Evolutionary conservation across 768 basidiomycete genomes (phyloP).

Genomic region (Phylloporus scabripes): DNA sequence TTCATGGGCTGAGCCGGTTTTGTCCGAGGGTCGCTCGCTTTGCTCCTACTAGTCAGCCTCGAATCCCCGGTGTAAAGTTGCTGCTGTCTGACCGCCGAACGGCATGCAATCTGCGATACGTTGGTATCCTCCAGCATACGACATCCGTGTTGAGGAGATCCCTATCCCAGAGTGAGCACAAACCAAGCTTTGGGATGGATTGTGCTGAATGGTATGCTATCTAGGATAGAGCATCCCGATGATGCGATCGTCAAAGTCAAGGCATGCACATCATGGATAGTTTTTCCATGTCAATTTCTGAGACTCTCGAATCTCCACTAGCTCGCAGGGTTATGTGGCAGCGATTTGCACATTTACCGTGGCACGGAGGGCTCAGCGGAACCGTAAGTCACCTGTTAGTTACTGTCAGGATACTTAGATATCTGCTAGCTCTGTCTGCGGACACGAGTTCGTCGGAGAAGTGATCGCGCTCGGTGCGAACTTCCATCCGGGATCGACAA

Average conservation of each 20-base stretch:
- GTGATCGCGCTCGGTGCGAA: conserved; percentile 61
- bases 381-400: conserved; percentile 38
- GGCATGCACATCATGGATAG: conserved; percentile 33
- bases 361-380: conserved; percentile 50
- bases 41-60: too few relatives aligned
- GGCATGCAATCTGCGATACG: conserved; percentile 35
- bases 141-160: conserved; percentile 63
- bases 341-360: conserved; percentile 71
- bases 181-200: neutral
- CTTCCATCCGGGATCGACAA: conserved; percentile 40
- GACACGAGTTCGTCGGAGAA: conserved; percentile 77
- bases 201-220: neutral
- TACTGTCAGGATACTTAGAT: neutral
- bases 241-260: conserved; percentile 75
- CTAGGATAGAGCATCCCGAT: conserved; percentile 64
- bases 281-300: neutral
- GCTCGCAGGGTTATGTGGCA: conserved; percentile 68
- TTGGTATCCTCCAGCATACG: conserved; percentile 63
- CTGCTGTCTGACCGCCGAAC: neutral
- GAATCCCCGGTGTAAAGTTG: too few relatives aligned
- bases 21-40: too few relatives aligned
- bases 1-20: too few relatives aligned
- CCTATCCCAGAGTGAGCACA: conserved; percentile 49
- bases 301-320: conserved; percentile 19
- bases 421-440: conserved; percentile 50